A percentile compares a stretch with the other conserved stretches of the same genome.
Conservation (phyloP, 805 yeast genomes). For the Zygosaccharomyces kombuchaensis region DNA sequence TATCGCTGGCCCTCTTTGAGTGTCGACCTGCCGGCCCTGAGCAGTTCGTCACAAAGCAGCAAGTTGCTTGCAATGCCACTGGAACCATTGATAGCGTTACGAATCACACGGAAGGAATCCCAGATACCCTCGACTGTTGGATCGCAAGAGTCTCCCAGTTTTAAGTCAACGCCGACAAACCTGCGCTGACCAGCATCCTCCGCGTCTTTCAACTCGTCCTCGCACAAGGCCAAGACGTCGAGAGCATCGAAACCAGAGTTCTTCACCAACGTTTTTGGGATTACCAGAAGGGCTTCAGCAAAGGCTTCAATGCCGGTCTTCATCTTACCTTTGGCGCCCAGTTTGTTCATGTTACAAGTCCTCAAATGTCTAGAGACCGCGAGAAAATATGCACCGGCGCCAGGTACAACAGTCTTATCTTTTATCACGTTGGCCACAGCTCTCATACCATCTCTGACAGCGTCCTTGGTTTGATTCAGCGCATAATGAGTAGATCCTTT, state of each 20-base stretch:
- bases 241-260: slow-evolving; percentile 93
- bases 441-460: slow-evolving; percentile 94
- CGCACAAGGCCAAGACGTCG: slow-evolving; percentile 83
- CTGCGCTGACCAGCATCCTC: slow-evolving; percentile 69
- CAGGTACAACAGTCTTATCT: slow-evolving; percentile 85
- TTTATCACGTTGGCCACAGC: slow-evolving; percentile 88
- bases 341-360: slow-evolving; percentile 44
- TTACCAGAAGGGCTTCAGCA: slow-evolving; percentile 82
- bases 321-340: slow-evolving; percentile 73
- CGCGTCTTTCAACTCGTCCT: slow-evolving; percentile 49
- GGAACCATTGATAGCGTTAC: slow-evolving; percentile 90
- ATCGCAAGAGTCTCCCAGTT: slow-evolving; percentile 92
- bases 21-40: slow-evolving; percentile 95
- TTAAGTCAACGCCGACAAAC: slow-evolving; percentile 84
- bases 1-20: slow-evolving; percentile 54
- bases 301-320: slow-evolving; percentile 91
- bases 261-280: slow-evolving; percentile 88
- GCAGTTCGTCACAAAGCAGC: slow-evolving; percentile 88
- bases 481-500: slow-evolving; percentile 91
- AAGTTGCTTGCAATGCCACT: slow-evolving; percentile 92
- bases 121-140: slow-evolving; percentile 92
- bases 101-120: slow-evolving; percentile 91
- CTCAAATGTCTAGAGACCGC: slow-evolving; percentile 69
- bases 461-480: slow-evolving; percentile 90
- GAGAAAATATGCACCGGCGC: slow-evolving; percentile 94